phyloP scores from a whole-genome alignment of 768 basidiomycete species.

The Mycena galericulata region DNA sequence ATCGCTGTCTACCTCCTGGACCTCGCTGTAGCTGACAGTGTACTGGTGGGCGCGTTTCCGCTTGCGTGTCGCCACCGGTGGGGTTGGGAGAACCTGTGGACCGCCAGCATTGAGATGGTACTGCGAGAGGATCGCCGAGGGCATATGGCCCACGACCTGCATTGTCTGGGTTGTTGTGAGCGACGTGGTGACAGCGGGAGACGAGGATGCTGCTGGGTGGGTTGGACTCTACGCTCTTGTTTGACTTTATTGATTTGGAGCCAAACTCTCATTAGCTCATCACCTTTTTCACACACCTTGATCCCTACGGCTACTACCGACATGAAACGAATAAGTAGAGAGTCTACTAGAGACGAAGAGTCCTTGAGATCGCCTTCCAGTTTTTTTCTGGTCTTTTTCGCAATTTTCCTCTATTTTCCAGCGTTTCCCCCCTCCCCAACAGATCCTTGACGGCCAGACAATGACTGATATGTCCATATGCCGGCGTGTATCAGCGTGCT shows the following conservation, averaged over 20 bases:
- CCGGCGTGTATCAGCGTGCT: conserved; percentile 25
- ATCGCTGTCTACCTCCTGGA: conserved; percentile 85
- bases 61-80: conserved; percentile 80
- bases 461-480: conserved; percentile 22
- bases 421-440: background rate
- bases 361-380: too few species aligned
- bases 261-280: background rate
- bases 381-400: background rate
- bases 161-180: conserved; percentile 65
- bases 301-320: background rate
- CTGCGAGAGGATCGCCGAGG: conserved; percentile 70
- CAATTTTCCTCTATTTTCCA: background rate
- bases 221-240: background rate
- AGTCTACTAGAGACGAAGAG: too few species aligned
- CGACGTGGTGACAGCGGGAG: conserved; percentile 61
- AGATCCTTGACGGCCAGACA: conserved; percentile 1
- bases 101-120: conserved; percentile 66
- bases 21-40: conserved; percentile 89
- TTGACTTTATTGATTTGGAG: background rate
- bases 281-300: conserved; percentile 8
- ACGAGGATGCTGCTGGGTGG: conserved; percentile 12
- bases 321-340: too few species aligned
- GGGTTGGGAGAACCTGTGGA: conserved; percentile 78
- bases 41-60: conserved; percentile 86
- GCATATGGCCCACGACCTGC: conserved; percentile 78